phyloP scores from a whole-genome alignment of 106 monocot species.

The Cymbidium sinense region DNA sequence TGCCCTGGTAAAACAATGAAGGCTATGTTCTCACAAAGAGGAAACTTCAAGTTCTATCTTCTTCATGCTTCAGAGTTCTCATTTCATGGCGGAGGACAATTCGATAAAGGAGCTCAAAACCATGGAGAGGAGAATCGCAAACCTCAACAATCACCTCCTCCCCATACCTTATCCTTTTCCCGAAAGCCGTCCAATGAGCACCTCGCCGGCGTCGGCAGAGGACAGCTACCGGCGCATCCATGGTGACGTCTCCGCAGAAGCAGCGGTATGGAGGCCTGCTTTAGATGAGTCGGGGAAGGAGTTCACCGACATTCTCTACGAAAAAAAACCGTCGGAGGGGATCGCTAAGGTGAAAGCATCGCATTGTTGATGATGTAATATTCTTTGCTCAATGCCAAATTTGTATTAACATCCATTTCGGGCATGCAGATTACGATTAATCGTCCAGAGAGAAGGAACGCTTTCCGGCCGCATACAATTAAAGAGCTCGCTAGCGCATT shows the following conservation, averaged over 20 bases:
- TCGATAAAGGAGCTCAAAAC: slow-evolving; percentile 8
- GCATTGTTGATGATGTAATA: not conserved
- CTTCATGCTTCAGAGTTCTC: not conserved
- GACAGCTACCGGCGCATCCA: slow-evolving; percentile 70
- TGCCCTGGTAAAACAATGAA: no score
- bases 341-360: slow-evolving; percentile 63
- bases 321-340: slow-evolving; percentile 77
- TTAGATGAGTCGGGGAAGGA: slow-evolving; percentile 44
- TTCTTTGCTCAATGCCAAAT: not conserved
- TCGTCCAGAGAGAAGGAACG: slow-evolving; percentile 85
- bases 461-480: slow-evolving; percentile 75
- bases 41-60: not conserved
- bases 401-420: not conserved
- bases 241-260: slow-evolving; percentile 52
- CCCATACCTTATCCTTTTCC: slow-evolving; percentile 3
- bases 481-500: slow-evolving; percentile 87
- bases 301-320: slow-evolving; percentile 77
- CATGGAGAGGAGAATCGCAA: slow-evolving; percentile 44
- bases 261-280: slow-evolving; percentile 39
- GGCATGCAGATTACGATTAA: slow-evolving; percentile 76
- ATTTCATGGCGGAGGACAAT: slow-evolving; percentile 22
- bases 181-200: not conserved
- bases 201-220: slow-evolving; percentile 15
- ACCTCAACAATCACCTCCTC: slow-evolving; percentile 38
- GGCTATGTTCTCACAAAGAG: not conserved